Percentiles rank a stretch among this genome's conserved stretches.
phyloP scores from a whole-genome alignment of 495 filamentous ascomycete species.

The Polyplosphaeria fusca region DNA sequence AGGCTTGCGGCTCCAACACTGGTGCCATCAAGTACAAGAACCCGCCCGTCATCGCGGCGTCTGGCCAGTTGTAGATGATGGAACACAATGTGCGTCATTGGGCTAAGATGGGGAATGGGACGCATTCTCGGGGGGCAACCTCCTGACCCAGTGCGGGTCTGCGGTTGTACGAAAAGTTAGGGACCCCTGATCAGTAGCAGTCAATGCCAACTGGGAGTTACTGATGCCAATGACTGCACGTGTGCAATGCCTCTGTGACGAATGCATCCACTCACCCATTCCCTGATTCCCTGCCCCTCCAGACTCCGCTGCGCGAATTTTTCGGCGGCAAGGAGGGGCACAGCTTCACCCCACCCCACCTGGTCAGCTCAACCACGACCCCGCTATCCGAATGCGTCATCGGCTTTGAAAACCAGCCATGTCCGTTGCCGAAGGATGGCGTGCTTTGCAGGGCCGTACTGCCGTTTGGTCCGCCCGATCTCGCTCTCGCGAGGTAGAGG shows the following conservation, averaged over 20 bases:
- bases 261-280: too few relatives aligned
- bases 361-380: conserved; percentile 12
- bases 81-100: neutral
- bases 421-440: neutral
- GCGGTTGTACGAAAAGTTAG: conserved; percentile 9
- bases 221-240: neutral
- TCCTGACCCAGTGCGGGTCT: neutral
- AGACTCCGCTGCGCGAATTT: conserved; percentile 2
- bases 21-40: conserved; percentile 43
- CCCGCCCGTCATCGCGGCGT: conserved; percentile 38
- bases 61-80: conserved; percentile 30
- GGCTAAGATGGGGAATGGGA: neutral
- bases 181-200: conserved; percentile 6
- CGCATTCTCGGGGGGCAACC: too few relatives aligned
- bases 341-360: conserved; percentile 21
- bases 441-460: neutral
- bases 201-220: conserved; percentile 8
- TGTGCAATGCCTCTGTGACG: neutral
- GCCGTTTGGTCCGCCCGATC: neutral
- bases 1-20: conserved; percentile 39
- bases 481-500: too few relatives aligned
- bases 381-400: conserved; percentile 21
- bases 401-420: neutral
- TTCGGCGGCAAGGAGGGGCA: conserved; percentile 12
- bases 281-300: neutral